These are phyloP conservation scores for Salix dunnii DNA, from an alignment of 345 rosid genomes.

Conservation along the genomic window DNA sequence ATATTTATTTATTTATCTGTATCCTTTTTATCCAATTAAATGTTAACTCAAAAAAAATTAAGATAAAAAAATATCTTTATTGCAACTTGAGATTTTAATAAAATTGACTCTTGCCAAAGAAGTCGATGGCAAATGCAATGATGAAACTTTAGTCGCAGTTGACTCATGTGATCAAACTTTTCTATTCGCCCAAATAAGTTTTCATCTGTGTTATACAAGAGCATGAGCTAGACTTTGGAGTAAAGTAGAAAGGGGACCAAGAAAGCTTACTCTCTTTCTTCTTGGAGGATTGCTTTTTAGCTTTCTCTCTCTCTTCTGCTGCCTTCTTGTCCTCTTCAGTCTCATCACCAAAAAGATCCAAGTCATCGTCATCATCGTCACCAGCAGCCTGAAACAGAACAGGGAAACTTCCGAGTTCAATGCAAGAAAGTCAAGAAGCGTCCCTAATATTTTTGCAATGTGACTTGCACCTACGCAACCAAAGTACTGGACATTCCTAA, in stretches of 20 bases:
- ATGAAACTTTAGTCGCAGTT: too few species aligned
- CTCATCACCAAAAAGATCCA: constrained; percentile 95
- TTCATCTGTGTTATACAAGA: background rate
- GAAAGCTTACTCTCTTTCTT: constrained; percentile 66
- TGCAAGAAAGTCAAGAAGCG: background rate
- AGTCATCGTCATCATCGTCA: constrained; percentile 75
- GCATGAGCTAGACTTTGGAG: background rate
- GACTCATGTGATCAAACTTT: too few species aligned
- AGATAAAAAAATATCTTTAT: too few species aligned
- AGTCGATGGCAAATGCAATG: too few species aligned
- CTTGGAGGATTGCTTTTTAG: constrained; percentile 60
- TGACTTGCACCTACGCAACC: background rate
- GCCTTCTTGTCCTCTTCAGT: constrained; percentile 95
- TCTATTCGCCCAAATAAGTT: background rate
- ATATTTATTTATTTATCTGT: too few species aligned
- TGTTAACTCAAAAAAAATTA: too few species aligned
- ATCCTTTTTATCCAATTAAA: too few species aligned
- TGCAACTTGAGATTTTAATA: too few species aligned
- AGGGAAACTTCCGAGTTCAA: background rate
- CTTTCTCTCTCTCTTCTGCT: constrained; percentile 79
- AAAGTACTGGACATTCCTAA: background rate
- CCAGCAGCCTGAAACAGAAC: constrained; percentile 36
- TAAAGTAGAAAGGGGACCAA: background rate
- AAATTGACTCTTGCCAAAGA: too few species aligned
- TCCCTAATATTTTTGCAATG: background rate